These are phyloP conservation scores for Entonaema liquescens DNA, from an alignment of 495 filamentous ascomycete species.

Conservation along the genomic window DNA sequence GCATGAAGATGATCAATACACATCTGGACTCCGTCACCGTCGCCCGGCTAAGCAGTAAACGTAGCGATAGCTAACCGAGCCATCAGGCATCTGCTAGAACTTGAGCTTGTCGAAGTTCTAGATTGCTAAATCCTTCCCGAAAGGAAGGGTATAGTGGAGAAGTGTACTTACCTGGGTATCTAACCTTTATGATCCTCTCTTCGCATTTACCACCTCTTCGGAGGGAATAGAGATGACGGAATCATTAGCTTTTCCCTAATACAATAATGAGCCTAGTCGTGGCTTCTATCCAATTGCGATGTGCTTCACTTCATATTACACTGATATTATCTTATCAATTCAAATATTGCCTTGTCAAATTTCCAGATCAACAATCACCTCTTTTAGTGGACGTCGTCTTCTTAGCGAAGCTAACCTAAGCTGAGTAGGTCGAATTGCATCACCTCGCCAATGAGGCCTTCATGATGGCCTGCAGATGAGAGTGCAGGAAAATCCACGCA, in stretches of 20 bases:
- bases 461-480: slow-evolving; percentile 33
- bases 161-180: neutral
- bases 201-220: neutral
- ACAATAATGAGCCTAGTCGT: neutral
- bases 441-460: slow-evolving; percentile 28
- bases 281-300: slow-evolving; percentile 3
- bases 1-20: slow-evolving; percentile 41
- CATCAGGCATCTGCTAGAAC: neutral
- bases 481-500: slow-evolving; percentile 22
- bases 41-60: slow-evolving; percentile 30
- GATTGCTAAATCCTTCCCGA: slow-evolving; percentile 9
- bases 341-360: neutral
- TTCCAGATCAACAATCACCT: slow-evolving; percentile 3
- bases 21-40: slow-evolving; percentile 23
- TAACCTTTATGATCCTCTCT: neutral
- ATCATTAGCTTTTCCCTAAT: neutral
- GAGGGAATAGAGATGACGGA: neutral
- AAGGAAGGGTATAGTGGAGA: neutral
- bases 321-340: neutral
- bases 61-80: slow-evolving; percentile 11
- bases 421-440: slow-evolving; percentile 19
- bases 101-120: slow-evolving; percentile 9
- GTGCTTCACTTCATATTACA: neutral
- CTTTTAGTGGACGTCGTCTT: slow-evolving; percentile 10
- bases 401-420: slow-evolving; percentile 23